Base-by-base conservation (phyloP, 1,284 basidiomycete genomes). In the Boletus sp. region DNA sequence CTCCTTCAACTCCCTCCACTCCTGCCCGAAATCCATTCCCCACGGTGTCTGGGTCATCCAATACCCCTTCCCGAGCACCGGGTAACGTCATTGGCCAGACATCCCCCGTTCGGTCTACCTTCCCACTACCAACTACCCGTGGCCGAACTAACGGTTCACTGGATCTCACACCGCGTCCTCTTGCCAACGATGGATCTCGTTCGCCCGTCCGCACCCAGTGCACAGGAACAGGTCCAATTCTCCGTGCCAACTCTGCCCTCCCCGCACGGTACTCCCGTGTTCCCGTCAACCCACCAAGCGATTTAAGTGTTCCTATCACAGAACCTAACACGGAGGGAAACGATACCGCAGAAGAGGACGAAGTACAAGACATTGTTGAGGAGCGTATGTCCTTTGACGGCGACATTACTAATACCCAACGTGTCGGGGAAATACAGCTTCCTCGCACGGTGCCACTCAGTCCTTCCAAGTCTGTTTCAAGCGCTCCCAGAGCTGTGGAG, bases 401-500 rank as follows among this genome's bases (percentile, higher is more conserved):
- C 5, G 71, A 68, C 1, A 66, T 75, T 8, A 73, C 78, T 33
- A 73, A 76, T 36, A 71, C 66, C n/a, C 74, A 72, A 7, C 74
- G 74, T 52, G 61, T 68, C 13, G 71, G 74, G 7, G 65, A 69
- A 37, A 65, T 64, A n/a, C 75, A 67, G 36, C 62, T 77, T 46
- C 76, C 76, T 24, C 73, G 75, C 16, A 77, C 77, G 15, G 72
- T 76, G 2, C 74, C 76, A 7, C 70, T 78, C 43, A 71, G 65
- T 53, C 70, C 73, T 15, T 60, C 68, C 42, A 71, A 67, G 45
- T 65, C 64, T 43, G 53, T 45, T 16, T 53, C 62, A 7, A 42
- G 46, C 42, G 44, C 44, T 44, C 42, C 65, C 16, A 61, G 53
- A 41, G 33, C 53, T 15, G 48, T 58, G 39, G 65, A 58, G 7